Conservation (phyloP, 192 early-diverging fungal genomes). For the Rhizoclosmatium sp. region DNA sequence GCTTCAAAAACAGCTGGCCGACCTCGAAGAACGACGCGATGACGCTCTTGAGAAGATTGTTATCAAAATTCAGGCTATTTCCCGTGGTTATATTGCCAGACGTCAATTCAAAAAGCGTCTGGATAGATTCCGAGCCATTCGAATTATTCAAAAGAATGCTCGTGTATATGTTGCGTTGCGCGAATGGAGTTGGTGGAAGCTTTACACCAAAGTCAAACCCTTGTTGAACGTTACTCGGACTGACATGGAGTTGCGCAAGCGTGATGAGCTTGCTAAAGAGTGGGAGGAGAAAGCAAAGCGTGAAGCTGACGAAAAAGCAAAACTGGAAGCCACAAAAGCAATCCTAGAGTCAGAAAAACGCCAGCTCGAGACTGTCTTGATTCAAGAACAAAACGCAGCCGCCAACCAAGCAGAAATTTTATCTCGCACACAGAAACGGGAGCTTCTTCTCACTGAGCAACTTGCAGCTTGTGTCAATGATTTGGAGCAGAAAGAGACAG, state of each 20-base stretch:
- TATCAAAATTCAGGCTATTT: slow-evolving; percentile 83
- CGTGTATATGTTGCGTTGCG: slow-evolving; percentile 86
- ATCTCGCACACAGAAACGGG: slow-evolving; percentile 78
- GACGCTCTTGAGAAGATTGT: slow-evolving; percentile 84
- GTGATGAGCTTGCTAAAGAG: slow-evolving; percentile 75
- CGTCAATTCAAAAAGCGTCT: slow-evolving; percentile 68
- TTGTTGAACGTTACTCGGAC: slow-evolving; percentile 81
- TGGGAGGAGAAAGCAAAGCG: slow-evolving; percentile 70
- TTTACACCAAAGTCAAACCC: slow-evolving; percentile 92
- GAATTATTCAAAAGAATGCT: slow-evolving; percentile 93
- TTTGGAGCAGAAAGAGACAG: slow-evolving; percentile 58
- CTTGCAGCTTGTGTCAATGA: slow-evolving; percentile 50
- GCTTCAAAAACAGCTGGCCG: slow-evolving; percentile 60
- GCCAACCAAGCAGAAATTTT: slow-evolving; percentile 87
- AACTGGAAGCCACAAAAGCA: slow-evolving; percentile 62
- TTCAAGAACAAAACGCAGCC: slow-evolving; percentile 76
- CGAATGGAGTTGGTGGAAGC: slow-evolving; percentile 97
- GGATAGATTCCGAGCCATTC: slow-evolving; percentile 87
- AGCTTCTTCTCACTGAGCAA: slow-evolving; percentile 57
- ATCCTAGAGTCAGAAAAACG: slow-evolving; percentile 76
- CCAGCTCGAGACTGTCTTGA: slow-evolving; percentile 71
- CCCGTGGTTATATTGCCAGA: slow-evolving; percentile 85
- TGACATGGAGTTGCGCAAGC: slow-evolving; percentile 81
- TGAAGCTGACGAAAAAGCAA: slow-evolving; percentile 66
- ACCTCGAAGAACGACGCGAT: slow-evolving; percentile 93